Evolutionary conservation across 805 yeast genomes (phyloP).

Genomic region (Kregervanrija fluxuum): DNA sequence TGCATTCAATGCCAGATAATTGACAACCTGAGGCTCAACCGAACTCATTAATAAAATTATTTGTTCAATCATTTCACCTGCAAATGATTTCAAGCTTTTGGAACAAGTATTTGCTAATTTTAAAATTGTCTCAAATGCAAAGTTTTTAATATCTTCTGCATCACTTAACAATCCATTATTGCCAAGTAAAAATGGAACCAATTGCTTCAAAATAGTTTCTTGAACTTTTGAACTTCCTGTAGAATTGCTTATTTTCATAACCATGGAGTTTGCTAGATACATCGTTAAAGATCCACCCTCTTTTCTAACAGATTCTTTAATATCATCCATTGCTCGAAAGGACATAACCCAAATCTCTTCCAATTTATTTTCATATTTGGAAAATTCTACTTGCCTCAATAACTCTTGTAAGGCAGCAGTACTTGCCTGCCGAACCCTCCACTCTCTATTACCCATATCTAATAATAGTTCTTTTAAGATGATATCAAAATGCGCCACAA

Average conservation of each 20-base stretch:
- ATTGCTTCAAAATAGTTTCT: conserved; percentile 39
- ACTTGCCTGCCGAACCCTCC: conserved; percentile 91
- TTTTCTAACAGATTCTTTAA: conserved; percentile 83
- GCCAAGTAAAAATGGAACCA: conserved; percentile 78
- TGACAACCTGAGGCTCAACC: conserved; percentile 84
- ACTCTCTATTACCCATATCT: conserved; percentile 75
- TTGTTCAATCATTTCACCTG: conserved; percentile 62
- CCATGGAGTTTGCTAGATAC: conserved; percentile 54
- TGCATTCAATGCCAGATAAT: conserved; percentile 81
- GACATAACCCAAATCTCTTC: conserved; percentile 82
- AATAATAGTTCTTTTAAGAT: conserved; percentile 59
- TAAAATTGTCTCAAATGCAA: conserved; percentile 69
- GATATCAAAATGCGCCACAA: conserved; percentile 44
- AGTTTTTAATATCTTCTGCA: conserved; percentile 74
- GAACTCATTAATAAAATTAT: conserved; percentile 71
- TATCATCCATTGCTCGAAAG: conserved; percentile 87
- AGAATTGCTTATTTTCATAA: conserved; percentile 47
- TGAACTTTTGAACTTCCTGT: conserved; percentile 31
- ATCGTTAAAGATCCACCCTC: conserved; percentile 70
- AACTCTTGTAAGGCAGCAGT: conserved; percentile 64
- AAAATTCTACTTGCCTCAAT: conserved; percentile 51
- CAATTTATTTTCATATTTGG: conserved; percentile 41
- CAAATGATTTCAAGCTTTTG: conserved; percentile 52
- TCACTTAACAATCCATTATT: conserved; percentile 73
- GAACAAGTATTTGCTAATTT: conserved; percentile 64